Evolutionary conservation across 1,284 basidiomycete species (phyloP), one percentile per base, ranked within the genome.

Genomic region (Leccinum griseonigrum): DNA sequence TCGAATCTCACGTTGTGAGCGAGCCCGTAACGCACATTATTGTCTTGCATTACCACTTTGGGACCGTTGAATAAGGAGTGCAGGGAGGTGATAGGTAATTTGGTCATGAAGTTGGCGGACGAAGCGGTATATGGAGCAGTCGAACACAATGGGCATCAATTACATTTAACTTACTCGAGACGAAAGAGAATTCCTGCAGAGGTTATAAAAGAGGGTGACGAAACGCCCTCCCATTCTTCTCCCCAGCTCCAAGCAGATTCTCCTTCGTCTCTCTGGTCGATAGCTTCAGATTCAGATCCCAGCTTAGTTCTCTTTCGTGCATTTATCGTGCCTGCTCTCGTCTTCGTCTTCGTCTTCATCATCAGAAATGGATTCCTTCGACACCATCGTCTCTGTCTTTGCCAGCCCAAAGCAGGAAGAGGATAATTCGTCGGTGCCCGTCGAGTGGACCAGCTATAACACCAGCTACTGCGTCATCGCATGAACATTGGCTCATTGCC

Each of bases 301-400:
- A n/a, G 14, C 46, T 31, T 57, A 31, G 26, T 14, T 32, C 54
- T 38, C 50, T 38, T n/a, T 54, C 53, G 26, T 28, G 28, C 50
- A 26, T 51, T 51, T 16, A 51, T 16, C 11, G 7, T 14, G 22
- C 13, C 14, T 16, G 4, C 16, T 51, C 26, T 26, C 26, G 26
- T n/a, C 22, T 28, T 28, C 4, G 2, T 34, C 46, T 50, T 48
- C 4, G 2, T 34, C 46, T 50, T 48, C 66, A n/a, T 4, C 48
- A 28, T 50, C 53, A 56, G 61, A 60, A 9, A 72, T 71, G 69
- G 71, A 71, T 38, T 60, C 61, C 28, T 68, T 73, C 60, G 61
- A 7, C 58, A 56, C 55, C 18, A 34, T 66, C 31, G 29, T 69
- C 31, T 64, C 67, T 7, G 5, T 66, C 55, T 64, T 73, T 10